Evolutionary conservation across 176 grass and related monocot species (phyloP), one percentile per base, ranked within the genome.

Genomic region (Tillandsia fasciculata): DNA sequence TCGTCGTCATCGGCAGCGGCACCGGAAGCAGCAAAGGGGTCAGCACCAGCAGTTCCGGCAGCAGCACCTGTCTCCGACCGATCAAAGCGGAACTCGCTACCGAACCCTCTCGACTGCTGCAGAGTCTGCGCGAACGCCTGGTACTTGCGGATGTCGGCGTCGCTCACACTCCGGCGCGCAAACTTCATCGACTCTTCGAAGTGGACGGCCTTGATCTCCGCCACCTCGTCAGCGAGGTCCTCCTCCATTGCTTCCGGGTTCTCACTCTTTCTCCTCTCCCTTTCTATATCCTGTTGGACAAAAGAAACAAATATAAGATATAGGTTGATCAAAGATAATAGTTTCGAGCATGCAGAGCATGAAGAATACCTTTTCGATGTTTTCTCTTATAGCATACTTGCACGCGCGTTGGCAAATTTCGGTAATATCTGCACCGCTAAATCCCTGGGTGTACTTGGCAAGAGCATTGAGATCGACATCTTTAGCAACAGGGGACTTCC

Each of bases 131-230:
- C 89, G 17, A 92, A 92, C 1, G 85, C 79, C 65, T 80, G 82
- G 24, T 91, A 88, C 67, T 88, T 91, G 26, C 85, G 56, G 13
- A 90, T 80, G 64, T 85, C 83, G 0, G 79, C 76, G 13, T 90
- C 87, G 50, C 87, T 85, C 26, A 85, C 85, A 9, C 81, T 85
- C 48, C 82, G 64, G 51, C 85, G 11, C 0, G 82, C 82, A 14
- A 66, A 83, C 76, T 72, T 88, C 89, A 92, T 92, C 0, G 84
- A 85, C 58, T 85, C 85, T 52, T 91, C 85, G 2, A 87, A 91
- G 50, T 91, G 79, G 24, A 56, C 70, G 1, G 82, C 82, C 49
- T 75, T 87, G 14, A 88, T 88, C 69, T 88, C 28, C 1, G 89
- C 59, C 0, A 67, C 78, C 63, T 83, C 85, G 6, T 71, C 48